A percentile compares a stretch with the other conserved stretches of the same genome.
These are phyloP conservation scores for Pseudoturritis turrita DNA, from an alignment of 345 rosid genomes.

Conservation along the genomic window DNA sequence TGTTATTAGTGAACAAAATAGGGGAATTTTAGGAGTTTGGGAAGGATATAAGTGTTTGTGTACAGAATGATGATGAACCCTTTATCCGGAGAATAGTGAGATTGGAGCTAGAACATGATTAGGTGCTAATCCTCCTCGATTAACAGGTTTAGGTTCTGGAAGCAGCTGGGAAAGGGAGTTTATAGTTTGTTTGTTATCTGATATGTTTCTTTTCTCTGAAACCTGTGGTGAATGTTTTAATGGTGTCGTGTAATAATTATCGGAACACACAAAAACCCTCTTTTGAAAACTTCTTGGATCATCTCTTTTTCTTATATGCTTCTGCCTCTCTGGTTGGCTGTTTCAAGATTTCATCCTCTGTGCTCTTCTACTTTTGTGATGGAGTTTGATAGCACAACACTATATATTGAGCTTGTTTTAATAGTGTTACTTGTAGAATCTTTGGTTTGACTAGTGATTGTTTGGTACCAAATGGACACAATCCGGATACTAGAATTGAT, in stretches of 20 bases:
- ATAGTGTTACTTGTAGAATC: not conserved
- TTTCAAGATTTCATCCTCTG: not conserved
- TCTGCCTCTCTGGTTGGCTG: not conserved
- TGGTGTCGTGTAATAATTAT: slow-evolving; percentile 4
- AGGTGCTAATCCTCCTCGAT: slow-evolving; percentile 11
- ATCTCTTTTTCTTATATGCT: not conserved
- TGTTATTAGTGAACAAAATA: slow-evolving; percentile 10
- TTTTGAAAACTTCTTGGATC: not conserved
- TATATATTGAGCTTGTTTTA: not conserved
- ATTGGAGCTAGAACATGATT: slow-evolving; percentile 8
- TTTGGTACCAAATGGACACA: not conserved
- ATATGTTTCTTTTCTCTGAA: not conserved
- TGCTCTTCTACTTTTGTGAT: not conserved
- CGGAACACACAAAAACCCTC: not conserved
- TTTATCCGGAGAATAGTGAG: slow-evolving; percentile 16
- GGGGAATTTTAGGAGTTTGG: slow-evolving; percentile 4
- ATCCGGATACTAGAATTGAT: not conserved
- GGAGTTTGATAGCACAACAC: not conserved
- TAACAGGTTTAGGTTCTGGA: slow-evolving; percentile 18
- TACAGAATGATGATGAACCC: slow-evolving; percentile 24
- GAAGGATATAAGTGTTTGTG: slow-evolving; percentile 12
- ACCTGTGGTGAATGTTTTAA: not conserved
- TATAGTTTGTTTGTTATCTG: not conserved
- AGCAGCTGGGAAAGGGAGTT: not conserved
- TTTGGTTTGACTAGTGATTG: not conserved